Evolutionary conservation across 1,139 yeast genomes (phyloP), one percentile per base, ranked within the genome.

Genomic region (Debaryomyces robertsiae): DNA sequence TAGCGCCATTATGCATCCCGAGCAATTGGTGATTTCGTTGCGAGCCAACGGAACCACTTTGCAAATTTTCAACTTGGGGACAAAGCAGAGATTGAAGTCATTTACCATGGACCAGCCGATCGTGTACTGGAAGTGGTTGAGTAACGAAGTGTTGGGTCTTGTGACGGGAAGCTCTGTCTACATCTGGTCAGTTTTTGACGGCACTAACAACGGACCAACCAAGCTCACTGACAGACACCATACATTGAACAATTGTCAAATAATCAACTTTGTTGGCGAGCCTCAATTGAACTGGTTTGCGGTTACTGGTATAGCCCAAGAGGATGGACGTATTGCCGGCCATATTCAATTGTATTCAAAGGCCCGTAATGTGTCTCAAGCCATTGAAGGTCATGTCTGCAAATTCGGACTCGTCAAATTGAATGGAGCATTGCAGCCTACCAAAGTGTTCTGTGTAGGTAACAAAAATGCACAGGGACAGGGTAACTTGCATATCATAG

Each of bases 321-420:
- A 89, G 61, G 86, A 87, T 54, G 96, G 96, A 48, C 82, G 95
- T 57, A 88, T 94, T 54, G 97, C 91, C 27, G 99, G 99, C 58
- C 95, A 89, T 66, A 86, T 93, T 61, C 99, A 94, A 71, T 79
- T 94, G 48, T 94, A 75, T 67, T 86, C 96, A 45, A 85, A 83
- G 61, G 81, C 84, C 43, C 83, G 98, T 65, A 85, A 87, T 58
- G 89, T 91, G 38, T 90, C 98, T 13, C 99, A 94, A 70, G 94
- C 96, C 22, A 89, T 94, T 55, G 98, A 94, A 61, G 98, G 98
- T 52, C 98, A 94, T 64, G 98, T 95, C 42, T 93, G 96, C 45
- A 82, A 83, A 39, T 94, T 94, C 67, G 91, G 96, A 39, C 73
- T 77, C 44, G 66, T 93, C 48, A 76, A 82, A 49, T 73, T 91